Evolutionary conservation across 139 green algal species (phyloP), one percentile per base, ranked within the genome.

Genomic region (Deuterostichococcus epilithicus): DNA sequence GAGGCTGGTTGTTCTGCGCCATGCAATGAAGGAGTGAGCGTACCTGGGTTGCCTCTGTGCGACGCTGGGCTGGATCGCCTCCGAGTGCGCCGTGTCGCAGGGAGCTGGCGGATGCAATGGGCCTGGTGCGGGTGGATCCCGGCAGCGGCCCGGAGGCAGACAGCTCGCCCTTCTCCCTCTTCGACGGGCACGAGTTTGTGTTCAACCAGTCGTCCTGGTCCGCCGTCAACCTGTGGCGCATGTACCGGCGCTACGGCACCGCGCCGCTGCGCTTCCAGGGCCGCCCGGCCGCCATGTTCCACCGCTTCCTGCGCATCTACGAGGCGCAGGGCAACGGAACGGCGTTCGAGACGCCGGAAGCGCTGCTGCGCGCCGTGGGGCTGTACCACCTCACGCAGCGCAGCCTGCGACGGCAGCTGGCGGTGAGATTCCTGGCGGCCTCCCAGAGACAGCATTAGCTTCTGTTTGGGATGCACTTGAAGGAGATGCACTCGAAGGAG

Each of bases 341-440:
- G 0, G 73, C 71, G 0, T 92, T 85, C 68, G 78, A 85, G 3
- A 82, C 66, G 23, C 83, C 86, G 3, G 72, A 82, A 28, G 68
- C 78, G 3, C 70, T 93, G 66, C 75, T 92, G 59, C 36, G 63
- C 6, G 47, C 70, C 0, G 28, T 91, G 70, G 80, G 74, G 0
- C 70, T 93, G 72, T 92, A 83, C 58, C 78, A 88, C 26, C 35
- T 83, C 23, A 93, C 88, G 3, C 88, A 93, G 80, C 60, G 77
- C 52, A 75, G 36, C 28, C 70, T 76, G 2, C 37, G 42, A 13
- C 59, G 76, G 8, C 74, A 81, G 35, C 77, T 88, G 59, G 28
- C 79, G 81, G 84, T 84, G 75, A 35, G 71, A 0, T 2, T 5
- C 35, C 70, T 23, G 8, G 15, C 5, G 28, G 10, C 26, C 65